A percentile compares a stretch with the other conserved stretches of the same genome.
Conservation (phyloP, 106 monocot species). For the Amphibolis antarctica region DNA sequence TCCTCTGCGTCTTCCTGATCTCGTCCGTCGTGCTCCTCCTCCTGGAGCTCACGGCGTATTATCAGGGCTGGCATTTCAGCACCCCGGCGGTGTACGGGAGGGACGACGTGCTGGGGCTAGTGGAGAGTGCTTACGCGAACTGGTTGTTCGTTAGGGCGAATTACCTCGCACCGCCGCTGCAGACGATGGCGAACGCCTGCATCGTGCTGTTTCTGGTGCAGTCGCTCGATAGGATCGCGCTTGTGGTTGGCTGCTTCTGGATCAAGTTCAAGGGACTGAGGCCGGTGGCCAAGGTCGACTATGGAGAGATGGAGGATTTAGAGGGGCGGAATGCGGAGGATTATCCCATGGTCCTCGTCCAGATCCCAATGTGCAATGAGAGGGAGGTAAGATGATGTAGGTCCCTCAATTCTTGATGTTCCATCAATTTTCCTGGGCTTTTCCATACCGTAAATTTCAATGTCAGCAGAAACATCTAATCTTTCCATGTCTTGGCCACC, state of each 20-base stretch:
- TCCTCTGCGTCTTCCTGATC: too few species aligned
- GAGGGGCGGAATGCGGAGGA: slow-evolving; percentile 24
- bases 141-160: slow-evolving; percentile 34
- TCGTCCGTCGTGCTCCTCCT: slow-evolving; percentile 32
- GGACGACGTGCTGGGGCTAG: slow-evolving; percentile 18
- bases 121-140: slow-evolving; percentile 28
- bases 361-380: too few species aligned
- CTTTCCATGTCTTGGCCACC: too few species aligned
- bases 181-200: slow-evolving; percentile 40
- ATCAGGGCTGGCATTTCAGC: slow-evolving; percentile 41
- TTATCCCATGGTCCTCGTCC: slow-evolving; percentile 59
- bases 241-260: slow-evolving; percentile 45
- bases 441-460: too few species aligned
- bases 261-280: slow-evolving; percentile 23
- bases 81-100: slow-evolving; percentile 22
- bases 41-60: slow-evolving; percentile 43
- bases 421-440: too few species aligned
- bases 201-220: slow-evolving; percentile 45
- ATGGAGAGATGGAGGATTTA: slow-evolving; percentile 15
- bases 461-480: too few species aligned
- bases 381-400: slow-evolving; percentile 50
- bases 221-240: slow-evolving; percentile 38
- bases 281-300: slow-evolving; percentile 20
- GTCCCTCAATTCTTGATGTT: too few species aligned
- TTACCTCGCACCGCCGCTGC: slow-evolving; percentile 53